Base-by-base conservation (phyloP, 192 early-diverging fungal genomes). In the Gaertneriomyces semiglobifer region DNA sequence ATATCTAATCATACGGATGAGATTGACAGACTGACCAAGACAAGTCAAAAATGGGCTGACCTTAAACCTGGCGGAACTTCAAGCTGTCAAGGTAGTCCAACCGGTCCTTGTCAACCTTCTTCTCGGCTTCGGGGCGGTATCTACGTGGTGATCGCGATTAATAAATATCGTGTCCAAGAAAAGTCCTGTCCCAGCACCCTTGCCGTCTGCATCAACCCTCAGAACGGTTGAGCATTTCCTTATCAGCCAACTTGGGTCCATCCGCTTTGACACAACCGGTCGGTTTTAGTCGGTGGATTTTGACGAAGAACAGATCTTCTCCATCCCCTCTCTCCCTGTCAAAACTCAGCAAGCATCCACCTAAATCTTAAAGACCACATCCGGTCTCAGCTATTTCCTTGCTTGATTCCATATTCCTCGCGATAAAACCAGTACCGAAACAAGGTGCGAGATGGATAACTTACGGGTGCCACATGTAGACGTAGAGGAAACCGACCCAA, bases 401-500 rank as follows among this genome's bases (percentile, higher is more conserved):
- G 5, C 50, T 18, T 20, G 20, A 6, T 19, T 46, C 65, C 12
- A 57, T n/a, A 64, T 58, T 63, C 53, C 50, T 16, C 53, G 18
- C 40, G 60, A 25, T 38, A 18, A 11, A 19, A 16, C 12, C 0
- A 16, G 0, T 20, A 68, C 33, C 6, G 40, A 47, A 16, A 10
- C 58, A 55, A 58, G 7, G 43, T 5, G 53, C 20, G 25, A n/a
- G 51, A 14, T 4, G 45, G 19, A 60, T 61, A 20, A 82, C 76
- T 81, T 69, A 83, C 77, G 73, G 66, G 43, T 38, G 44, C 79
- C 79, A 79, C n/a, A 84, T 58, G 58, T 69, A 52, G 65, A 67
- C 79, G 63, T 68, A 84, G 12, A 74, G 55, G 64, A 84, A 73
- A 44, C 69, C 73, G 53, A 68, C 74, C 79, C 79, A 84, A 40